Evolutionary conservation across 352 stramenopile species (phyloP), one percentile per base, ranked within the genome.

Genomic region (Paralagenidium karlingii): DNA sequence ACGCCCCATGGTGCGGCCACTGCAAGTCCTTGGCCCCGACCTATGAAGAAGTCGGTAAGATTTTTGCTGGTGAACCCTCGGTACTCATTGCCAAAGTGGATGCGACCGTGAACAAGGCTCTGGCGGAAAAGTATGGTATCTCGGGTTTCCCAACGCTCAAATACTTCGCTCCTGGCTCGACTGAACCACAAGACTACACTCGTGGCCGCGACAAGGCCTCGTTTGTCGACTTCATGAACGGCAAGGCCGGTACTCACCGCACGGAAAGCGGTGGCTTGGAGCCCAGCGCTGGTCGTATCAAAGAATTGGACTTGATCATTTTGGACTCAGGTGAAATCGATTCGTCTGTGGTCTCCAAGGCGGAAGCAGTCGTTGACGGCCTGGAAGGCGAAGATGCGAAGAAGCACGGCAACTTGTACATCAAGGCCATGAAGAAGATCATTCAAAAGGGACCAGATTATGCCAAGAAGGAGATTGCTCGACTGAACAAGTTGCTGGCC

Each of bases 1-100:
- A 94, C 57, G 88, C 88, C 22, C 88, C 87, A 20, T 97, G 86
- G 85, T 96, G 85, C 49, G 88, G 88, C 37, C 88, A 97, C 74
- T 97, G 88, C 80, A 94, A 96, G 71, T 59, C 49, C 31, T 58
- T 97, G 25, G 75, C 80, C 7, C 87, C 87, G 3, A 83, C 70
- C 20, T 96, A 91, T 69, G 79, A 95, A 43, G 64, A 87, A 29
- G 68, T 92, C 40, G 76, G 42, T 24, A 73, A 68, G 37, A 69
- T 90, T 29, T 89, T 69, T 44, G 57, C 63, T 28, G 70, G 74
- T 11, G 79, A 89, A 34, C 70, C 82, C 24, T 66, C 78, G 31
- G 74, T 89, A 48, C 63, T 90, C 13, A 67, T 92, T 45, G 79
- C 74, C 49, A 90, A 88, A 53, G 74, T 92, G 30, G 75, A 92